Evolutionary conservation across 1,284 basidiomycete genomes (phyloP), one percentile per base, ranked within the genome.

Genomic region (Cutaneotrichosporon sp.): DNA sequence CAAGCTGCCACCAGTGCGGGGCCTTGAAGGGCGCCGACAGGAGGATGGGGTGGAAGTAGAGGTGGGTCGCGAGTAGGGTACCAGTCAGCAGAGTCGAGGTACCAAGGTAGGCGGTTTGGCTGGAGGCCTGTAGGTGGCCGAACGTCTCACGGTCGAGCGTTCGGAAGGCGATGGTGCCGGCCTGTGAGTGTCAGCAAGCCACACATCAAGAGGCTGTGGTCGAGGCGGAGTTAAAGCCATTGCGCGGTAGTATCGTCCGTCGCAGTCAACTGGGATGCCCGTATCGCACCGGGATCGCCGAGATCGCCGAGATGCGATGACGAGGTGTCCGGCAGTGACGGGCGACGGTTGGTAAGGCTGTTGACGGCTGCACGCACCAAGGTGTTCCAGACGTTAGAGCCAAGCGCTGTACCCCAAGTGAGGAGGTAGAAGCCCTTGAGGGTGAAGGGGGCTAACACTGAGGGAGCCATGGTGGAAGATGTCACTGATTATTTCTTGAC

Each of bases 101-200:
- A 24, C 79, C 70, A 64, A 90, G 90, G 75, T 88, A 90, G 52
- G 85, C 70, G 1, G 88, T 87, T 72, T 88, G 87, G 0, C 80
- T 81, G 61, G 80, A 80, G 63, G 86, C 82, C 68, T 90, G 87
- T 32, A 91, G 79, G 9, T 45, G 31, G n/a, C 84, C 82, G 61
- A 90, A 90, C 55, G 85, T 82, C 49, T 85, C 82, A 46, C 83
- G 79, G 19, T 86, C 61, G 38, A 72, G 64, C 17, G 64, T 62
- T 19, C 56, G 57, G 64, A 57, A 70, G 4, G 62, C 51, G 35
- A 61, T 51, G 61, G 60, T 58, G 11, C 60, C 50, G 48, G 68
- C 54, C 69, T 72, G 55, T 10, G 46, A 31, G n/a, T 24, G 38
- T 46, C 12, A 46, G 52, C 25, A 7, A 6, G 39, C 10, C 22